A percentile compares a stretch with the other conserved stretches of the same genome.
Conservation (phyloP, 345 rosid species). For the Camelina laxa region DNA sequence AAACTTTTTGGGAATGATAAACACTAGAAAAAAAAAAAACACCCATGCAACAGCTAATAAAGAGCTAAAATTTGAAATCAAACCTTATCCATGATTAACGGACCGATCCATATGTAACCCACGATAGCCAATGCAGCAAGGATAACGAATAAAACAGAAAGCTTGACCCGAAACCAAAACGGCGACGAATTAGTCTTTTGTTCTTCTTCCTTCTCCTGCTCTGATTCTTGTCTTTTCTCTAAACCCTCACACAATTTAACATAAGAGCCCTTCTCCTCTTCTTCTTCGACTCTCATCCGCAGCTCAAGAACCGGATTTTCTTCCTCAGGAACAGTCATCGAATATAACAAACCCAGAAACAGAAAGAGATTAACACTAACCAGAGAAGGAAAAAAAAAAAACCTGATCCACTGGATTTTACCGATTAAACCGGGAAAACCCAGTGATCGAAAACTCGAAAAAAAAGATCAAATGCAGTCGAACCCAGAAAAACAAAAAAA, state of each 20-base stretch:
- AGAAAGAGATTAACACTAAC: neutral
- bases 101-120: slow-evolving; percentile 82
- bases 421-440: slow-evolving; percentile 22
- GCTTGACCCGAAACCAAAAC: slow-evolving; percentile 74
- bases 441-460: slow-evolving; percentile 30
- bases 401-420: slow-evolving; percentile 26
- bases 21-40: no score
- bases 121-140: slow-evolving; percentile 63
- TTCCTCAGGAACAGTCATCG: slow-evolving; percentile 56
- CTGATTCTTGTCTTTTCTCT: slow-evolving; percentile 42
- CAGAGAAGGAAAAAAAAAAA: neutral
- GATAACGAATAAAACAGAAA: slow-evolving; percentile 53
- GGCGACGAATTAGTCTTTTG: slow-evolving; percentile 29
- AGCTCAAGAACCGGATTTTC: slow-evolving; percentile 59
- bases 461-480: slow-evolving; percentile 16
- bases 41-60: neutral
- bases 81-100: slow-evolving; percentile 89
- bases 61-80: slow-evolving; percentile 7
- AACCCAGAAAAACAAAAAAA: neutral
- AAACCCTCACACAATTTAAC: slow-evolving; percentile 51
- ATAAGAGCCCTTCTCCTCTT: slow-evolving; percentile 44
- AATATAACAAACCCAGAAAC: slow-evolving; percentile 16
- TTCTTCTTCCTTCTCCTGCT: slow-evolving; percentile 22
- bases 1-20: neutral
- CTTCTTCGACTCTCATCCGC: slow-evolving; percentile 48